phyloP scores from a whole-genome alignment of 2,329 filamentous ascomycete species.

The Aspergillus pseudotamarii region DNA sequence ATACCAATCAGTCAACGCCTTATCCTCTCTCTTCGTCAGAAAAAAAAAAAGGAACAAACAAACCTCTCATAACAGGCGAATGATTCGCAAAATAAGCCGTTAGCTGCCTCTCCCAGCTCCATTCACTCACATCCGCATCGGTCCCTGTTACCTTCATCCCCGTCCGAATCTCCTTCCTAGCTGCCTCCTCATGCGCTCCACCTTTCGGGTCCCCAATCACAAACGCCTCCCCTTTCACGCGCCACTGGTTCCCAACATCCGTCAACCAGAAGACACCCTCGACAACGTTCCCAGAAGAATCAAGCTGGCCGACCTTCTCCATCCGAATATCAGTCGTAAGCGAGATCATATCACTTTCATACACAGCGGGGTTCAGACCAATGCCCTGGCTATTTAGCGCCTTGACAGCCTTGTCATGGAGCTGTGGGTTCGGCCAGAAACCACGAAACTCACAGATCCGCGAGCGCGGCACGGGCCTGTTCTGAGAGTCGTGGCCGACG shows the following conservation, averaged over 20 bases:
- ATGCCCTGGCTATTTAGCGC: conserved; percentile 54
- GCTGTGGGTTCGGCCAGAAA: conserved; percentile 67
- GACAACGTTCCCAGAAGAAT: conserved; percentile 66
- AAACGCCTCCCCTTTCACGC: conserved; percentile 75
- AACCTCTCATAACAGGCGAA: conserved; percentile 75
- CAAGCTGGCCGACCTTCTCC: conserved; percentile 78
- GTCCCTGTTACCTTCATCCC: conserved; percentile 46
- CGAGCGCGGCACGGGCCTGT: conserved; percentile 32
- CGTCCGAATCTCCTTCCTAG: conserved; percentile 63
- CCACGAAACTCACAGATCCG: conserved; percentile 82
- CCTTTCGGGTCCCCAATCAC: conserved; percentile 73
- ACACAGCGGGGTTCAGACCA: conserved; percentile 65
- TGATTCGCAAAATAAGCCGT: conserved; percentile 90
- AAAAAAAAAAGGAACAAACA: conserved; percentile 19
- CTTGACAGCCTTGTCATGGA: conserved; percentile 74
- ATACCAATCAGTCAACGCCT: conserved; percentile 5
- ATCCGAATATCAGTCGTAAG: conserved; percentile 89
- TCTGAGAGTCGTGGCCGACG: conserved; percentile 19
- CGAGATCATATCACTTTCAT: conserved; percentile 75
- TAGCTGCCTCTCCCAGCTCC: conserved; percentile 79
- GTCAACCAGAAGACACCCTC: conserved; percentile 84
- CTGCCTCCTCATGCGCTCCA: conserved; percentile 50
- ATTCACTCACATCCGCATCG: conserved; percentile 52
- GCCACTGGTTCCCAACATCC: conserved; percentile 76
- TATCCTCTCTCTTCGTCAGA: not conserved